These are phyloP conservation scores for Hypoxylon fragiforme DNA, from an alignment of 495 filamentous ascomycete species.

Conservation along the genomic window DNA sequence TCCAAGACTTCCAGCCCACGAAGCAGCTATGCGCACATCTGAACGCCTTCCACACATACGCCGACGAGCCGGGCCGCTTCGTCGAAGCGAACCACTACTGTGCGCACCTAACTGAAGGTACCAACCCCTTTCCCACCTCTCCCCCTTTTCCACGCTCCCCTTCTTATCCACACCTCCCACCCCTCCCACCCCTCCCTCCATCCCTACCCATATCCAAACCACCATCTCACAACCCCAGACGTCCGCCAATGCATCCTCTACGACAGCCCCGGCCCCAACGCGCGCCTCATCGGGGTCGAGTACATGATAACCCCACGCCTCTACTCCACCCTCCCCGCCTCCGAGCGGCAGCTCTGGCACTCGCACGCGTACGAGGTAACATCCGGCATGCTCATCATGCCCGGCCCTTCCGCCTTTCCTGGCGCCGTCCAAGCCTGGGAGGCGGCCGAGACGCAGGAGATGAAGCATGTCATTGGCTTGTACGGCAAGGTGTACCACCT, in stretches of 20 bases:
- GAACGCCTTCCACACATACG: conserved; percentile 84
- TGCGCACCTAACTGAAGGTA: conserved; percentile 71
- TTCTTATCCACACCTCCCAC: neutral
- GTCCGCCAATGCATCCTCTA: conserved; percentile 85
- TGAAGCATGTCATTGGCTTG: conserved; percentile 68
- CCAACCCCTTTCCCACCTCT: neutral
- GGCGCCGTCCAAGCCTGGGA: conserved; percentile 66
- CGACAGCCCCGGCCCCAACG: conserved; percentile 65
- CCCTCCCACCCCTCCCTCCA: neutral
- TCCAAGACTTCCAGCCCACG: conserved; percentile 66
- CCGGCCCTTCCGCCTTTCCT: conserved; percentile 57
- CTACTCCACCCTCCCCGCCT: conserved; percentile 62
- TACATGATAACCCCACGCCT: conserved; percentile 84
- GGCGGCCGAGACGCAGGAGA: conserved; percentile 73
- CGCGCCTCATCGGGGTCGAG: conserved; percentile 82
- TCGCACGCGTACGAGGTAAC: conserved; percentile 87
- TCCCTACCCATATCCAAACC: neutral
- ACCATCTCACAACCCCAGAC: conserved; percentile 29
- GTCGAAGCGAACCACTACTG: conserved; percentile 90
- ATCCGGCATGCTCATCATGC: conserved; percentile 84
- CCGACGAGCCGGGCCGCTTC: conserved; percentile 63
- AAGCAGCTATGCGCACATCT: conserved; percentile 82
- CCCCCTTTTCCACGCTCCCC: neutral
- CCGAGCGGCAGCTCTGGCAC: conserved; percentile 79
- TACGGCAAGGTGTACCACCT: conserved; percentile 93